Evolutionary conservation across 306 rosid species (phyloP).

Genomic region (Trichosanthes truncata): DNA sequence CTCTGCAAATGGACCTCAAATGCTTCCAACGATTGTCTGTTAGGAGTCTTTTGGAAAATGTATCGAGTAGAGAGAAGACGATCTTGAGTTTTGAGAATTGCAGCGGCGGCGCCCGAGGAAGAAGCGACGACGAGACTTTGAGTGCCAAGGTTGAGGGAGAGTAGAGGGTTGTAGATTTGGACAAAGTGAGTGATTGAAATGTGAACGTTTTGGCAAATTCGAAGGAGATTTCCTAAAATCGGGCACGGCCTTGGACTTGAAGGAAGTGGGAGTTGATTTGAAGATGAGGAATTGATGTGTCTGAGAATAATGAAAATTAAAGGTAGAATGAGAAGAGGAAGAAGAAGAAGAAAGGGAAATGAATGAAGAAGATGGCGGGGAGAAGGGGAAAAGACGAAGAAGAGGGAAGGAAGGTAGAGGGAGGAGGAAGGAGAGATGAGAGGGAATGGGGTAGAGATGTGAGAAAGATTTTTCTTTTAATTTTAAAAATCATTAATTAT

Average conservation of each 20-base stretch:
- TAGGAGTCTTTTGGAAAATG: background rate
- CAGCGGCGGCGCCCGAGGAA: background rate
- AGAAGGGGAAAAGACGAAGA: too few relatives aligned
- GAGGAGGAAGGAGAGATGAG: too few relatives aligned
- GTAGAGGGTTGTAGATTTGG: background rate
- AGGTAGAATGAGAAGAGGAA: background rate
- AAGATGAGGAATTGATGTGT: background rate
- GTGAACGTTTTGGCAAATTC: background rate
- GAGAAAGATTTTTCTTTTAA: too few relatives aligned
- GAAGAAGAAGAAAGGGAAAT: background rate
- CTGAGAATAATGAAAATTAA: background rate
- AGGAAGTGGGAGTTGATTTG: background rate
- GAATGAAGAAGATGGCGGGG: too few relatives aligned
- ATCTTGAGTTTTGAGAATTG: constrained; percentile 9
- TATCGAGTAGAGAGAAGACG: background rate
- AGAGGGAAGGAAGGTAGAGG: too few relatives aligned
- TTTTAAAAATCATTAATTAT: too few relatives aligned
- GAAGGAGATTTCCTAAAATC: background rate
- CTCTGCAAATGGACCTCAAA: background rate
- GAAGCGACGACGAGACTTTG: constrained; percentile 2
- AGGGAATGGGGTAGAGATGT: too few relatives aligned
- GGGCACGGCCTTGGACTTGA: constrained; percentile 12
- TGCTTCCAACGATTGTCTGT: background rate
- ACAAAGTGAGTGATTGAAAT: background rate
- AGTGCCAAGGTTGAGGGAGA: constrained; percentile 5